A percentile compares a stretch with the other conserved stretches of the same genome.
Evolutionary conservation across 2,329 filamentous ascomycete species (phyloP).

Genomic region (Calonectria leucothoes): DNA sequence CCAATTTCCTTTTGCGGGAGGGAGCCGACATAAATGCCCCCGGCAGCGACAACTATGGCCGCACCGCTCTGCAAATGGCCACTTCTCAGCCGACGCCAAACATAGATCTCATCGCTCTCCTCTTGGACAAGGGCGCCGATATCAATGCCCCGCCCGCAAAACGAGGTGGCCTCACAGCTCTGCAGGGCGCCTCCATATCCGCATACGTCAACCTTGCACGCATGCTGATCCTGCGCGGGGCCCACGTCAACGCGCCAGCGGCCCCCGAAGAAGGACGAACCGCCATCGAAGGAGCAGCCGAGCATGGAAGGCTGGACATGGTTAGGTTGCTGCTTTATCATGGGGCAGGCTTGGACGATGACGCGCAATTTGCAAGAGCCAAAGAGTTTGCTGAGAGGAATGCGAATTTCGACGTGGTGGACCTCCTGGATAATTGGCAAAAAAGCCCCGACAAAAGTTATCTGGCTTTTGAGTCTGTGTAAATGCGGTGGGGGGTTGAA

Average conservation of each 20-base stretch:
- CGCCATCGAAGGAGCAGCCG: constrained; percentile 12
- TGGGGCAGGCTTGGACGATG: background rate
- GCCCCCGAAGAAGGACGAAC: background rate
- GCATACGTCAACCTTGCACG: background rate
- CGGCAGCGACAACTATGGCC: background rate
- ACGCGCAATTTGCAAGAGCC: no score
- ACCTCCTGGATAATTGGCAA: no score
- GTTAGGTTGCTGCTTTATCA: background rate
- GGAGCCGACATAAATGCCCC: background rate
- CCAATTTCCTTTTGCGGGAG: background rate
- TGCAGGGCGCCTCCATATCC: constrained; percentile 2
- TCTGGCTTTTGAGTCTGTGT: no score
- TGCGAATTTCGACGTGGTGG: no score
- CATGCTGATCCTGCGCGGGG: background rate
- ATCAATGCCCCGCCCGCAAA: constrained; percentile 4
- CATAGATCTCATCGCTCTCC: background rate
- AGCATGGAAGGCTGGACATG: constrained; percentile 19
- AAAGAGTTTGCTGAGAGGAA: no score
- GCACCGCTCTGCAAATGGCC: background rate
- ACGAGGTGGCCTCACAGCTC: constrained; percentile 1
- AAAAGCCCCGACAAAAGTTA: no score
- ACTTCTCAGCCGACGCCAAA: background rate
- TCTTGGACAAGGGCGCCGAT: background rate
- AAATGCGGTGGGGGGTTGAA: no score
- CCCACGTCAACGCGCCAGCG: background rate